Evolutionary conservation across 371 early-diverging fungal genomes (phyloP), one percentile per base, ranked within the genome.

Genomic region (Actinomucor elegans): DNA sequence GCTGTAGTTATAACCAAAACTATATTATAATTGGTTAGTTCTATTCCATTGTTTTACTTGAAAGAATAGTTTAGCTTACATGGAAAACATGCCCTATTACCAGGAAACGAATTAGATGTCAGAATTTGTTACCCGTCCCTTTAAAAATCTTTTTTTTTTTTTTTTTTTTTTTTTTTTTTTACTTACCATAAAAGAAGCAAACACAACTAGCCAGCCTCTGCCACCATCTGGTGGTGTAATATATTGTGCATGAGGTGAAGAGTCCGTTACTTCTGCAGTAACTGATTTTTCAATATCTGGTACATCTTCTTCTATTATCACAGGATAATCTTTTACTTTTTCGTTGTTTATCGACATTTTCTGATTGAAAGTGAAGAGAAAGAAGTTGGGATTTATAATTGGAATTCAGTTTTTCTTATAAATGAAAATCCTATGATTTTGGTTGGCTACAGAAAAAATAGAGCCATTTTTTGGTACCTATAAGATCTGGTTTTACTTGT

Each of bases 181-280:
- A 41, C 57, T 61, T 69, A 77, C 77, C 66, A 71, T 52, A 43
- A 74, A 77, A 14, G 68, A 70, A 6, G 68, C 72, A 49, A 71
- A 48, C 37, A 77, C 77, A 14, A 77, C 67, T 5, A 72, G 52
- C 64, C 75, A 72, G 29, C 77, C 77, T 29, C 57, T 63, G n/a
- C 69, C 70, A 41, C 77, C 77, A 54, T 67, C 67, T 15, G 67
- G 67, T 12, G 67, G 67, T 23, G 47, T 52, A 11, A 63, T 57
- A 35, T 48, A 54, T 4, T 20, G 32, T 15, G 35, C 32, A 2
- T 18, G 17, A 0, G 36, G n/a, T n/a, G n/a, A n/a, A n/a, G n/a
- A n/a, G n/a, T n/a, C n/a, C n/a, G n/a, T n/a, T n/a, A n/a, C n/a
- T n/a, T n/a, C n/a, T n/a, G n/a, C n/a, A n/a, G n/a, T n/a, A n/a